phyloP scores from a whole-genome alignment of 1,284 basidiomycete species.

The Papiliotrema nemorosa region DNA sequence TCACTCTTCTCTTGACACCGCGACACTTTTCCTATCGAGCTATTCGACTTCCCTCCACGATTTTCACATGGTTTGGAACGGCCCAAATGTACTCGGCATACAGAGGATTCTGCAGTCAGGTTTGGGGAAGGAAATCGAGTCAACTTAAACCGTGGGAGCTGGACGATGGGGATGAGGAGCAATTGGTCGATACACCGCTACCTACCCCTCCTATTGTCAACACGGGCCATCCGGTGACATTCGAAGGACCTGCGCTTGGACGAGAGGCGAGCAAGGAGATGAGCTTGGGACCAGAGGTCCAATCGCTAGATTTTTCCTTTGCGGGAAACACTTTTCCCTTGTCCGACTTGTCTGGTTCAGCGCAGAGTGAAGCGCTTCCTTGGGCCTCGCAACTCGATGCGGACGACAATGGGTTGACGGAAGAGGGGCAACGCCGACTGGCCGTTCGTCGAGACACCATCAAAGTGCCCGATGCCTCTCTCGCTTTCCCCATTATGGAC shows the following conservation, averaged over 20 bases:
- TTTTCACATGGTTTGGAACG: constrained; percentile 32
- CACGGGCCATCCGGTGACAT: background rate
- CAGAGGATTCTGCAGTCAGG: constrained; percentile 37
- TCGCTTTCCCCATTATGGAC: constrained; percentile 27
- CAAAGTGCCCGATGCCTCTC: constrained; percentile 18
- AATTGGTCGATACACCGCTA: background rate
- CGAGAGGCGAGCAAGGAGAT: no score
- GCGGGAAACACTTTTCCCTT: no score
- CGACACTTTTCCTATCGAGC: constrained; percentile 25
- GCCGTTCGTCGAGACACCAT: constrained; percentile 22
- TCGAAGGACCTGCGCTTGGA: no score
- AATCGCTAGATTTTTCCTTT: no score
- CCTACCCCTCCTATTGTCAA: background rate
- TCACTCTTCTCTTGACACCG: constrained; percentile 25
- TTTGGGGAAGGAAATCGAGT: constrained; percentile 29
- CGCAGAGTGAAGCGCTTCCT: no score
- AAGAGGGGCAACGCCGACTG: constrained; percentile 12
- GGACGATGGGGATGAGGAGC: constrained; percentile 25
- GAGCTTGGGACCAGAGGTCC: no score
- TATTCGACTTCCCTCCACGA: constrained; percentile 25
- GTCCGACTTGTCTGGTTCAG: no score
- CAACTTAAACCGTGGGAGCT: constrained; percentile 40
- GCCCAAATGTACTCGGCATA: constrained; percentile 38
- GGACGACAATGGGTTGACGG: constrained; percentile 6
- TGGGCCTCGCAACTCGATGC: no score